Evolutionary conservation across 352 stramenopile genomes (phyloP).

Genomic region (Halophytophthora batemanensis): DNA sequence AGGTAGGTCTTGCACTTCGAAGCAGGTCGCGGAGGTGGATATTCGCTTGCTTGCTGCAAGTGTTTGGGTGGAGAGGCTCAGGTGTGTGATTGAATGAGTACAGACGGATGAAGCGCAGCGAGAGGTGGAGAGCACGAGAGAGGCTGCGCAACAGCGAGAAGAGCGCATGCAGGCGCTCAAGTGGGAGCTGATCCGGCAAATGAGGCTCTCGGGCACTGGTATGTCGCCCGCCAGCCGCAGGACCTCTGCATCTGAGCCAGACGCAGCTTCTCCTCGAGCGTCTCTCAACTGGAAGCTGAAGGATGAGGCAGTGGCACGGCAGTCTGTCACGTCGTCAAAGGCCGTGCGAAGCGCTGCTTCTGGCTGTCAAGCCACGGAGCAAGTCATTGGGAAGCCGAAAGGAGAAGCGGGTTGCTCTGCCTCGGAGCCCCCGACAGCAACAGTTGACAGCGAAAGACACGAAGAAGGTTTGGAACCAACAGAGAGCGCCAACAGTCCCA

Average conservation of each 20-base stretch:
- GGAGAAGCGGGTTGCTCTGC: neutral
- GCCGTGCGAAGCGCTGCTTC: neutral
- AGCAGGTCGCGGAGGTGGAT: neutral
- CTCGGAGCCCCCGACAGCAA: neutral
- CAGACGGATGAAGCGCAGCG: slow-evolving; percentile 51
- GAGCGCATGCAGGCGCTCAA: slow-evolving; percentile 72
- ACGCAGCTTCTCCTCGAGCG: slow-evolving; percentile 26
- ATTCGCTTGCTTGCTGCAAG: neutral
- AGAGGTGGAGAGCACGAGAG: slow-evolving; percentile 42
- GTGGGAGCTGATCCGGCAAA: slow-evolving; percentile 66
- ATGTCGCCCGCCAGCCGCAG: slow-evolving; percentile 14
- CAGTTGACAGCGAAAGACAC: neutral
- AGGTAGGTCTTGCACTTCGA: slow-evolving; percentile 22
- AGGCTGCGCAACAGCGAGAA: slow-evolving; percentile 37
- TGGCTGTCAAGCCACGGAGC: neutral
- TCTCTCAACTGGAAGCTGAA: slow-evolving; percentile 55
- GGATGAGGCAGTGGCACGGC: slow-evolving; percentile 36
- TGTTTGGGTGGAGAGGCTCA: neutral
- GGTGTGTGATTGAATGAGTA: neutral
- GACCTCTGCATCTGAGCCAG: slow-evolving; percentile 12
- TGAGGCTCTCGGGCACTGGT: slow-evolving; percentile 24
- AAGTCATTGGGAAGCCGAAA: neutral
- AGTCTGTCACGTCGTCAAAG: slow-evolving; percentile 15
- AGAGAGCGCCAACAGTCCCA: neutral
- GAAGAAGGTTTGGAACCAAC: neutral